Base-by-base conservation (phyloP, 1,139 yeast genomes). In the Arxiozyma heterogenica region DNA sequence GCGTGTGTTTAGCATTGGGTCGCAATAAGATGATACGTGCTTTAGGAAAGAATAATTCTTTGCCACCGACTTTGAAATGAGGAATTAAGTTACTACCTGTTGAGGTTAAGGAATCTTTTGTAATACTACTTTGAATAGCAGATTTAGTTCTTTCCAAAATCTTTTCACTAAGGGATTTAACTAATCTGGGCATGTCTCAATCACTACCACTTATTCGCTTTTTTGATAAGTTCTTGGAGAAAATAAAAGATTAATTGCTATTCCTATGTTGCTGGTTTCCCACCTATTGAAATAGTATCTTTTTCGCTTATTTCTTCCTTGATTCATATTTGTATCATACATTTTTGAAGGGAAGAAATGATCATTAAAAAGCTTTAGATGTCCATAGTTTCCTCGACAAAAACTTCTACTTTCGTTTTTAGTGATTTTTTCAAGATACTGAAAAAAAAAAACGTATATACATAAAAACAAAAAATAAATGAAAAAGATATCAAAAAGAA, bases 1-100 rank as follows among this genome's bases (percentile, higher is more conserved):
- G 98, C 0, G 96, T 87, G 71, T 88, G 95, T 67, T 88, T 88
- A 23, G 98, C 96, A 65, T 86, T 86, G 49, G 96, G 95, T 67
- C 95, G 79, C 59, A 91, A 74, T 47, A 91, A 75, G 53, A 86
- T 80, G 45, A 91, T 75, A 59, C 94, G 77, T 2, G 95, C 96
- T 60, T 83, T 82, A 42, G 98, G 97, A 70, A 91, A 85, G 68
- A 81, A 89, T 18, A 86, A 74, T 59, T 84, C 75, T 61, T 78
- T 80, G 6, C 79, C 83, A 64, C 98, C 98, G 7, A 86, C 81
- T 53, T 75, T 76, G 77, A 89, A 91, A 73, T 90, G 96, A 1
- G 96, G 84, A 60, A 76, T 17, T 41, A 41, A 27, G 21, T n/a
- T 47, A 11, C 20, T 15, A 17, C 25, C 15, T 17, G 41, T 3